Evolutionary conservation across 2,329 filamentous ascomycete genomes (phyloP).

Genomic region (Penicillium digitatum): DNA sequence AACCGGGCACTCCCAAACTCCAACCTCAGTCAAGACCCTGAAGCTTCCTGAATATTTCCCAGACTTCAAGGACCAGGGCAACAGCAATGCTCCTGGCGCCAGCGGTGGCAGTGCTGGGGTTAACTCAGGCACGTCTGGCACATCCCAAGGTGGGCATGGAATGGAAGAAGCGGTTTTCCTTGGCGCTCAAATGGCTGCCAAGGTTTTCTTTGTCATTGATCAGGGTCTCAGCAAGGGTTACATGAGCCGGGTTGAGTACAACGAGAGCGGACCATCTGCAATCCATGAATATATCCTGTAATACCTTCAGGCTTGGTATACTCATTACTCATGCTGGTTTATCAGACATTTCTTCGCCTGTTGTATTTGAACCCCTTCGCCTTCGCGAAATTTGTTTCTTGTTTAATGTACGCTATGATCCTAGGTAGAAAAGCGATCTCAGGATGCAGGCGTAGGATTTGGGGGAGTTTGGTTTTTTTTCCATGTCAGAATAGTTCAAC

Average conservation of each 20-base stretch:
- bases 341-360: neutral
- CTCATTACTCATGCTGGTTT: neutral
- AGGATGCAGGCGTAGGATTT: constrained; percentile 23
- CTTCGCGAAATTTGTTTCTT: constrained; percentile 8
- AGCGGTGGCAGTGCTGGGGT: constrained; percentile 34
- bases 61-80: constrained; percentile 76
- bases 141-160: constrained; percentile 39
- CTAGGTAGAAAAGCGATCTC: constrained; percentile 25
- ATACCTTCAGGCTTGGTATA: constrained; percentile 4
- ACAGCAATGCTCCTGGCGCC: constrained; percentile 33
- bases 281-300: constrained; percentile 56
- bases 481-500: constrained; percentile 1
- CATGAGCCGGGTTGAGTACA: constrained; percentile 65
- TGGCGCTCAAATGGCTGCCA: constrained; percentile 80
- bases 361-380: no score
- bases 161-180: constrained; percentile 82
- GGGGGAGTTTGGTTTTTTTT: constrained; percentile 22
- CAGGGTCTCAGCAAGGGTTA: constrained; percentile 65
- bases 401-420: constrained; percentile 24
- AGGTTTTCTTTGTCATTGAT: constrained; percentile 67
- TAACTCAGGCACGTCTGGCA: constrained; percentile 33
- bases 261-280: constrained; percentile 61
- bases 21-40: constrained; percentile 75
- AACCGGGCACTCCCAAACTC: constrained; percentile 67
- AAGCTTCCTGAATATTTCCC: constrained; percentile 78